Conservation (phyloP, 208 protist genomes). For the Acanthamoeba royreba region DNA sequence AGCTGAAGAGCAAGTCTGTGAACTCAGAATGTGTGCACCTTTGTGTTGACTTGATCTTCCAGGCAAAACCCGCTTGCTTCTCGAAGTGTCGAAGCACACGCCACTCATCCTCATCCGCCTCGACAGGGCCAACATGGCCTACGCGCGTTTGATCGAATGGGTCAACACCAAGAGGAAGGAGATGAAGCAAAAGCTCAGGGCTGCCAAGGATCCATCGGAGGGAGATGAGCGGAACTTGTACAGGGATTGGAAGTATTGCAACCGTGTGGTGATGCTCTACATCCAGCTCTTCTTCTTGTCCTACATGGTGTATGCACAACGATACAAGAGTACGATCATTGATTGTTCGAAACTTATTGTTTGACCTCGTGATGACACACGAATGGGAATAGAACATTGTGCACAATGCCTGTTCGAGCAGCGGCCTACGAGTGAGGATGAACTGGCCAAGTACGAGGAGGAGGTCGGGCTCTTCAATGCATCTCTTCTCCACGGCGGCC, state of each 20-base stretch:
- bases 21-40: neutral
- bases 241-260: neutral
- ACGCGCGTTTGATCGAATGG: neutral
- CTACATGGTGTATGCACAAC: neutral
- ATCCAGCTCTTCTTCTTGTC: neutral
- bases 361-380: no score
- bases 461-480: neutral
- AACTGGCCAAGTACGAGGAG: no score
- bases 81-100: neutral
- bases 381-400: neutral
- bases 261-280: neutral
- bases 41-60: no score
- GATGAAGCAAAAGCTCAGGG: neutral
- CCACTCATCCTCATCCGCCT: neutral
- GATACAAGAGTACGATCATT: neutral
- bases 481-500: neutral
- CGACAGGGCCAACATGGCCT: neutral
- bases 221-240: neutral
- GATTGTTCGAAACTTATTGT: neutral
- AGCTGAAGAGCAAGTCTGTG: no score
- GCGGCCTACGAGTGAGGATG: neutral
- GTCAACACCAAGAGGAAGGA: neutral
- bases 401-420: neutral
- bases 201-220: no score
- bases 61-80: neutral